These are phyloP conservation scores for Suillus occidentalis DNA, from an alignment of 768 basidiomycete species.

Conservation along the genomic window DNA sequence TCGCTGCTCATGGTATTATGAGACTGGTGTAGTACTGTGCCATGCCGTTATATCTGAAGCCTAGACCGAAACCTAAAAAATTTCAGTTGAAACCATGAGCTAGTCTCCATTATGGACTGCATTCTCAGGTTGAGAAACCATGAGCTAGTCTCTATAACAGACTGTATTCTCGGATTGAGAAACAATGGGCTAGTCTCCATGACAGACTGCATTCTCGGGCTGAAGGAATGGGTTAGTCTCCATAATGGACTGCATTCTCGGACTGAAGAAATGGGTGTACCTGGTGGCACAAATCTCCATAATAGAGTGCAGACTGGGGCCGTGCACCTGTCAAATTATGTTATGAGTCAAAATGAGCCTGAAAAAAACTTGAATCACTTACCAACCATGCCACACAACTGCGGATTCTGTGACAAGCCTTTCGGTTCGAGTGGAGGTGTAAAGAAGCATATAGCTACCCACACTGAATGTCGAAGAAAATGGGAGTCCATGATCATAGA, in stretches of 20 bases:
- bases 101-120: slow-evolving; percentile 5
- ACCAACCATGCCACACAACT: neutral
- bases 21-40: neutral
- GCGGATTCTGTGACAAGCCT: neutral
- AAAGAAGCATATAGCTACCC: too few species aligned
- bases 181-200: too few species aligned
- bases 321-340: neutral
- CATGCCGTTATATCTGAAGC: neutral
- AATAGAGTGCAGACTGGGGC: neutral
- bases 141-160: too few species aligned
- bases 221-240: too few species aligned
- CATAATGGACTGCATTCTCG: neutral
- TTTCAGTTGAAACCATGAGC: neutral
- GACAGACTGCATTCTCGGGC: too few species aligned
- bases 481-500: too few species aligned
- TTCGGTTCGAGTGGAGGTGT: neutral
- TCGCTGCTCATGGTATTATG: neutral
- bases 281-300: neutral
- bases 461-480: too few species aligned
- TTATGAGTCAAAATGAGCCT: neutral
- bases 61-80: neutral
- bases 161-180: too few species aligned
- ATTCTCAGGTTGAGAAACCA: neutral
- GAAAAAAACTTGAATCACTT: neutral
- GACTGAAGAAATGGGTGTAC: neutral